A percentile compares a stretch with the other conserved stretches of the same genome.
Evolutionary conservation across 2,329 filamentous ascomycete species (phyloP).

Genomic region (Chaetomium olivaceum): DNA sequence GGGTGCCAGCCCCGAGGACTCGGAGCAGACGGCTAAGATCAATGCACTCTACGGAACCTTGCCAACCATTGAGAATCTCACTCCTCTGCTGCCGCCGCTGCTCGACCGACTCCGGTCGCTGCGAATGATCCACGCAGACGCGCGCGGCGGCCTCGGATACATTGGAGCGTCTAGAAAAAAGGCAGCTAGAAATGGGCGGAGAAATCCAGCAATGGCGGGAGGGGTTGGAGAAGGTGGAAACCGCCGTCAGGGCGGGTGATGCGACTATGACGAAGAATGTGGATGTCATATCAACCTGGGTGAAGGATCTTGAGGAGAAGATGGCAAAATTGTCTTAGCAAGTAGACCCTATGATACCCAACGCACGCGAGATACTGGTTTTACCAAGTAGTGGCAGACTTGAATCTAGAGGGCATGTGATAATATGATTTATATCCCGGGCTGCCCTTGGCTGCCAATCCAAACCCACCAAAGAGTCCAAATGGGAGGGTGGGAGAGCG

Average conservation of each 20-base stretch:
- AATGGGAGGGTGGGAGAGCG: no score
- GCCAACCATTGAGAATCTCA: conserved; percentile 81
- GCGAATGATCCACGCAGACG: conserved; percentile 80
- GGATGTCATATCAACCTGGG: conserved; percentile 83
- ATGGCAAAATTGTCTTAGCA: conserved; percentile 57
- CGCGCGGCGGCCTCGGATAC: conserved; percentile 77
- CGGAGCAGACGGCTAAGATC: conserved; percentile 80
- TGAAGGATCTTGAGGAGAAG: conserved; percentile 80
- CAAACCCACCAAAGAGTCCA: no score
- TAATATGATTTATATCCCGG: no score
- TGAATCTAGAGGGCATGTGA: neutral
- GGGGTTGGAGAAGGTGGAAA: conserved; percentile 76
- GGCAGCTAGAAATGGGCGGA: conserved; percentile 76
- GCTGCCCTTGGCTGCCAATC: no score
- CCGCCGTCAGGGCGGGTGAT: conserved; percentile 69
- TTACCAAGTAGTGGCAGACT: neutral
- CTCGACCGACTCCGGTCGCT: conserved; percentile 84
- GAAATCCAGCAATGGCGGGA: conserved; percentile 87
- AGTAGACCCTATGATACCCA: conserved; percentile 20
- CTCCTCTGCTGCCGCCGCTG: conserved; percentile 80
- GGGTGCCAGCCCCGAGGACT: conserved; percentile 46
- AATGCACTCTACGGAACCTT: conserved; percentile 88
- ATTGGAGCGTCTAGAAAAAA: conserved; percentile 73
- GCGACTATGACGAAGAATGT: conserved; percentile 75
- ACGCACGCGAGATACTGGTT: neutral